phyloP scores from a whole-genome alignment of 1,284 basidiomycete genomes.

The Microbotryomycetes sp. region DNA sequence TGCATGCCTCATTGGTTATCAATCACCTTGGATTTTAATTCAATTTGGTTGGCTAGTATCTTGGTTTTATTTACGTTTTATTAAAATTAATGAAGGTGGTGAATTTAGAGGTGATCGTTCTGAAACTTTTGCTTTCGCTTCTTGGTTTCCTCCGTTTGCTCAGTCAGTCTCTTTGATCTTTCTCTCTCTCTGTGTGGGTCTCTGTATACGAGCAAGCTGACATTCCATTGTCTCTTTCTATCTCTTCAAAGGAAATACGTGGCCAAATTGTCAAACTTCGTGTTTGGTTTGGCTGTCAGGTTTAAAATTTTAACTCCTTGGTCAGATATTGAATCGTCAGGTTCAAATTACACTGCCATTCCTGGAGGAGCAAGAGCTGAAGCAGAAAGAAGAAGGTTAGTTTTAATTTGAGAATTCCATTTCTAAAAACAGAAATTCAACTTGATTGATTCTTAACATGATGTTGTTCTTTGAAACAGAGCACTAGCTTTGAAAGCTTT shows the following conservation, averaged over 20 bases:
- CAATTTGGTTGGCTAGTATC: slow-evolving; percentile 97
- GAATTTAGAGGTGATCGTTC: slow-evolving; percentile 70
- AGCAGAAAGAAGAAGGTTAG: slow-evolving; percentile 81
- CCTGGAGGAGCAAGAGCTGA: slow-evolving; percentile 86
- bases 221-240: not conserved
- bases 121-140: slow-evolving; percentile 92
- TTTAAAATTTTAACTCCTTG: slow-evolving; percentile 74
- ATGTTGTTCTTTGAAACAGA: slow-evolving; percentile 44
- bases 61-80: slow-evolving; percentile 93
- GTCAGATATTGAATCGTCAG: slow-evolving; percentile 57
- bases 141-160: slow-evolving; percentile 91
- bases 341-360: slow-evolving; percentile 56
- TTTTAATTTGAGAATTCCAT: slow-evolving; percentile 9
- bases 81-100: slow-evolving; percentile 69
- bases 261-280: slow-evolving; percentile 59
- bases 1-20: slow-evolving; percentile 77
- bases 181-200: slow-evolving; percentile 4
- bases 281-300: slow-evolving; percentile 55
- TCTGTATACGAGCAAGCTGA: not conserved
- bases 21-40: slow-evolving; percentile 90
- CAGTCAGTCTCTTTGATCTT: slow-evolving; percentile 51
- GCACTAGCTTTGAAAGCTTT: slow-evolving; percentile 91
- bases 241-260: slow-evolving; percentile 54
- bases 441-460: not conserved
- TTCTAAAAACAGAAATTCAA: too few species aligned